A percentile compares a stretch with the other conserved stretches of the same genome.
phyloP scores from a whole-genome alignment of 805 yeast genomes.

The Wickerhamiella sergipiensis region DNA sequence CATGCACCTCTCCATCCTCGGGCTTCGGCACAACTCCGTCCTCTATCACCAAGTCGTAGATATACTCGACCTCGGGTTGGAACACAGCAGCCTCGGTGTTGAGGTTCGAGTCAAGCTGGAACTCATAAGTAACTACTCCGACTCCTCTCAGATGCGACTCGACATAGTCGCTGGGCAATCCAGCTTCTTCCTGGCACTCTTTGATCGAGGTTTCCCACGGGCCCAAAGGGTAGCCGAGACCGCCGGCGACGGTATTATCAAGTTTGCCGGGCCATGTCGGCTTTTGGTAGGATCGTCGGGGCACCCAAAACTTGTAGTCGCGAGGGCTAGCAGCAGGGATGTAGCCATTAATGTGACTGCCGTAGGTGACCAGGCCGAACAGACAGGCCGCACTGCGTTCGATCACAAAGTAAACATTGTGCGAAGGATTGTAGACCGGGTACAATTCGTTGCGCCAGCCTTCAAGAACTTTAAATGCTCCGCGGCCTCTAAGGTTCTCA shows the following conservation, averaged over 20 bases:
- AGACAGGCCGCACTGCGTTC: constrained; percentile 76
- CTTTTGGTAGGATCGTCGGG: constrained; percentile 62
- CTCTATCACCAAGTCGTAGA: constrained; percentile 56
- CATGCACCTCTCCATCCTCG: constrained; percentile 63
- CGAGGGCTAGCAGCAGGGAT: constrained; percentile 29
- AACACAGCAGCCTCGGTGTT: constrained; percentile 39
- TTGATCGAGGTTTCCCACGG: constrained; percentile 64
- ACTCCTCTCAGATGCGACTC: constrained; percentile 31
- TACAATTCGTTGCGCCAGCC: constrained; percentile 82
- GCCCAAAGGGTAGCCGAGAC: constrained; percentile 71
- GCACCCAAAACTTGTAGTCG: constrained; percentile 54
- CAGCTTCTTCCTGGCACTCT: constrained; percentile 88
- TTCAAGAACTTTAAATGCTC: constrained; percentile 18
- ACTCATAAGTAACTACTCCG: constrained; percentile 56
- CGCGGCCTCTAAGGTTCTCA: constrained; percentile 14
- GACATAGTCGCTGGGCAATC: constrained; percentile 43
- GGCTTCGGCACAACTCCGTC: constrained; percentile 38
- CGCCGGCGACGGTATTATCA: constrained; percentile 94
- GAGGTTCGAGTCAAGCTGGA: constrained; percentile 20
- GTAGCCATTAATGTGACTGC: constrained; percentile 78
- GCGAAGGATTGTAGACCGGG: constrained; percentile 45
- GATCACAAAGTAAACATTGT: constrained; percentile 45
- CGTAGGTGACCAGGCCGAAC: constrained; percentile 80
- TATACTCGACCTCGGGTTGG: constrained; percentile 80
- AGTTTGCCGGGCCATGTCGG: constrained; percentile 83